phyloP scores from a whole-genome alignment of 768 basidiomycete genomes.

The Pholiota molesta region DNA sequence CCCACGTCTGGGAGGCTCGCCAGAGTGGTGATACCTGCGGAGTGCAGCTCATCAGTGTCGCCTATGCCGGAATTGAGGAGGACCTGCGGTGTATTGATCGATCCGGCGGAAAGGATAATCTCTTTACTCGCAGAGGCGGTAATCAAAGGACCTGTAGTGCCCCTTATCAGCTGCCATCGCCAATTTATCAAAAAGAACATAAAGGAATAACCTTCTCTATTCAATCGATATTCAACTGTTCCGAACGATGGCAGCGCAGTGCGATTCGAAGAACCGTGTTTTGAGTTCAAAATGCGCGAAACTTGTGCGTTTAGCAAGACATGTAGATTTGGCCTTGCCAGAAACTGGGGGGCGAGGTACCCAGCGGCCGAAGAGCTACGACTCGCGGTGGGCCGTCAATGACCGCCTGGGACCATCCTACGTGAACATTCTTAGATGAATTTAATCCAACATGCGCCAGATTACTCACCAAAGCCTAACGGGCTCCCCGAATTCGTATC shows the following conservation, averaged over 20 bases:
- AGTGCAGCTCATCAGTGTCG: constrained; percentile 16
- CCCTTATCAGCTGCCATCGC: no score
- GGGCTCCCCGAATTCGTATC: constrained; percentile 32
- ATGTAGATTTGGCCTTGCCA: constrained; percentile 31
- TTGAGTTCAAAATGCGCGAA: constrained; percentile 24
- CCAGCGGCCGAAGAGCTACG: constrained; percentile 34
- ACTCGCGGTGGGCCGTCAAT: constrained; percentile 25
- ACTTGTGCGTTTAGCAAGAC: constrained; percentile 32
- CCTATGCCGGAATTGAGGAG: constrained; percentile 39
- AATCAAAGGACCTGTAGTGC: constrained; percentile 2
- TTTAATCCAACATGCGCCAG: constrained; percentile 17
- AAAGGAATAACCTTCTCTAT: neutral
- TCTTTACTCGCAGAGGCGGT: constrained; percentile 31
- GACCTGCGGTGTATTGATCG: constrained; percentile 34
- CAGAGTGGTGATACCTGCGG: constrained; percentile 24
- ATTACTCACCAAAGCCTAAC: constrained; percentile 28
- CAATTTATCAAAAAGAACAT: neutral
- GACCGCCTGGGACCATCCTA: constrained; percentile 24
- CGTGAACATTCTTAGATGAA: neutral
- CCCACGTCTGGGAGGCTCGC: constrained; percentile 12
- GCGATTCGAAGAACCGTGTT: neutral
- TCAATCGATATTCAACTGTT: constrained; percentile 13
- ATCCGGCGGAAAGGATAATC: constrained; percentile 37
- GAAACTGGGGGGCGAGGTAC: constrained; percentile 28
- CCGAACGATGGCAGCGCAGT: neutral